A percentile compares a stretch with the other conserved stretches of the same genome.
Conservation (phyloP, 2,329 filamentous ascomycete genomes). For the Coniochaeta ligniaria region DNA sequence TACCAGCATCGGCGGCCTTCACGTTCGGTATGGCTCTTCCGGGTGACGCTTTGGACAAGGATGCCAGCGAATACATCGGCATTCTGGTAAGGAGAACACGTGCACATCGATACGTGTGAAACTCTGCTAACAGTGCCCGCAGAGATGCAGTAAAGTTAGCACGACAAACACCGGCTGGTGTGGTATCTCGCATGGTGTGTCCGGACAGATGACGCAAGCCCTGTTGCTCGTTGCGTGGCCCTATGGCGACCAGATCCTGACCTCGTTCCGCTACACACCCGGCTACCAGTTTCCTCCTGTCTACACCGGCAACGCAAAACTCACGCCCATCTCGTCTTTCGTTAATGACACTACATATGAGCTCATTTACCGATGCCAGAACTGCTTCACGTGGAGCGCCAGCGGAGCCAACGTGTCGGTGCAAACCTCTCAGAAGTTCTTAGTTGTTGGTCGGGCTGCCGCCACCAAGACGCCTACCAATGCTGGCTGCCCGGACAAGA, state of each 20-base stretch:
- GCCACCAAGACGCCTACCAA: constrained; percentile 34
- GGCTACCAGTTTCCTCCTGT: constrained; percentile 52
- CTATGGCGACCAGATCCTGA: constrained; percentile 42
- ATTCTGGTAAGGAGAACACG: constrained; percentile 33
- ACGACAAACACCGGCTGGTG: constrained; percentile 47
- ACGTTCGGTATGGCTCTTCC: constrained; percentile 49
- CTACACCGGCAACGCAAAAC: constrained; percentile 54
- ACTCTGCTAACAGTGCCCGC: constrained; percentile 21
- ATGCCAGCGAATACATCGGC: constrained; percentile 52
- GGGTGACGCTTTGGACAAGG: constrained; percentile 33
- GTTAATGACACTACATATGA: constrained; percentile 53
- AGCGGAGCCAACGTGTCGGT: constrained; percentile 33
- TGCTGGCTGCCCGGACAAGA: constrained; percentile 32
- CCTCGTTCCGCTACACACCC: constrained; percentile 49
- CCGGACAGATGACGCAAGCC: constrained; percentile 47
- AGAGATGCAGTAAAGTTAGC: constrained; percentile 33
- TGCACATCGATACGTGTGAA: neutral
- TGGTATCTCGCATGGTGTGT: constrained; percentile 42
- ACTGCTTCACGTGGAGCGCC: constrained; percentile 47
- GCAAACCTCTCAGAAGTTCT: constrained; percentile 33
- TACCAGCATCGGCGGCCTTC: constrained; percentile 7
- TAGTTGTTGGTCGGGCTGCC: constrained; percentile 51
- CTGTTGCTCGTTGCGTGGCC: constrained; percentile 54
- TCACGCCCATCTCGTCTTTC: constrained; percentile 52
- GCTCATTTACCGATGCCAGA: constrained; percentile 58